Evolutionary conservation across 306 rosid species (phyloP).

Genomic region (Gastrolobium bilobum): DNA sequence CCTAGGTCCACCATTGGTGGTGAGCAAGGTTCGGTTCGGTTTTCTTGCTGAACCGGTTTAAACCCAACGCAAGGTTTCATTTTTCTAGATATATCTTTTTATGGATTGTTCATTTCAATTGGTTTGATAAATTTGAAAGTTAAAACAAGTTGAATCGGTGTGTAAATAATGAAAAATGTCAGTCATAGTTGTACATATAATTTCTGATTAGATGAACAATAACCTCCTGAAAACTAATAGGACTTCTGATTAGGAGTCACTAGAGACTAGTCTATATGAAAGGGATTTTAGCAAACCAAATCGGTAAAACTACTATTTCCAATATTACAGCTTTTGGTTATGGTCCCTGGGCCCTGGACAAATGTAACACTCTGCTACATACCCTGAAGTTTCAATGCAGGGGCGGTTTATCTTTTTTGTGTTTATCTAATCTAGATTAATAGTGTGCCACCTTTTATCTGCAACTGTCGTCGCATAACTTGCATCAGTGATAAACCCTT

Average conservation of each 20-base stretch:
- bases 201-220: slow-evolving; percentile 32
- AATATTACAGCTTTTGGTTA: not conserved
- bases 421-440: slow-evolving; percentile 26
- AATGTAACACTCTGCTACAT: not conserved
- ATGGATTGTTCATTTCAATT: slow-evolving; percentile 32
- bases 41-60: no score
- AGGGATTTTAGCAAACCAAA: slow-evolving; percentile 25
- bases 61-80: slow-evolving; percentile 8
- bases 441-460: slow-evolving; percentile 21
- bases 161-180: not conserved
- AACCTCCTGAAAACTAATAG: slow-evolving; percentile 4
- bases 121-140: slow-evolving; percentile 35
- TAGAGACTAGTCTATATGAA: slow-evolving; percentile 23
- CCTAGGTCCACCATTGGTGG: no score
- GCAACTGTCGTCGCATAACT: slow-evolving; percentile 12
- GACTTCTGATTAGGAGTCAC: not conserved
- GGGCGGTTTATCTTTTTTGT: slow-evolving; percentile 4
- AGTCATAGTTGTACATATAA: slow-evolving; percentile 18
- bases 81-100: slow-evolving; percentile 6
- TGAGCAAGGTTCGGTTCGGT: no score
- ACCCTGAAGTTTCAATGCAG: slow-evolving; percentile 20
- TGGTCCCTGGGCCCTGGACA: slow-evolving; percentile 31
- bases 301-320: slow-evolving; percentile 14
- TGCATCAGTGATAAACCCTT: slow-evolving; percentile 20
- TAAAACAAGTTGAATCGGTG: slow-evolving; percentile 7